Evolutionary conservation across 2,329 filamentous ascomycete species (phyloP).

Genomic region (Diaporthe ilicicola): DNA sequence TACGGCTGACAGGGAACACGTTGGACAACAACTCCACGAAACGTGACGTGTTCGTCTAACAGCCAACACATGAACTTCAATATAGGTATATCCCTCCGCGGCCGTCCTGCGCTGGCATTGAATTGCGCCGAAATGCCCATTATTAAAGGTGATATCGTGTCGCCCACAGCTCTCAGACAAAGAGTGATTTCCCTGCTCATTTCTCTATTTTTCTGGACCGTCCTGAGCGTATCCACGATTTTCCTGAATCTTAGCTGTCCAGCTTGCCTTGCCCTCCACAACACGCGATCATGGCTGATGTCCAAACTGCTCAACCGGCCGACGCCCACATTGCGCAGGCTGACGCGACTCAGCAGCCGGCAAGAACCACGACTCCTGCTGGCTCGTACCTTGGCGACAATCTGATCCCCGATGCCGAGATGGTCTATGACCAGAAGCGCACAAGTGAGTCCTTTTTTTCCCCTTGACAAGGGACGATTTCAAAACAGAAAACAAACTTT

Average conservation of each 20-base stretch:
- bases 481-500: background rate
- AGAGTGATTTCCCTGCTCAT: background rate
- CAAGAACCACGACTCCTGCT: background rate
- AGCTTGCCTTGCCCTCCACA: background rate
- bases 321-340: slow-evolving; percentile 5
- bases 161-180: background rate
- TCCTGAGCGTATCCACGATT: background rate
- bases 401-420: slow-evolving; percentile 21
- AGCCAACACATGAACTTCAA: slow-evolving; percentile 21
- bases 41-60: slow-evolving; percentile 23
- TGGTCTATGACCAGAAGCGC: slow-evolving; percentile 24
- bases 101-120: background rate
- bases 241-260: too few species aligned
- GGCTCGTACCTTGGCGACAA: slow-evolving; percentile 6
- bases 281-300: background rate
- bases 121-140: background rate
- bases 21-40: background rate
- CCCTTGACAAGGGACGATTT: fast-evolving
- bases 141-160: background rate
- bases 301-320: background rate
- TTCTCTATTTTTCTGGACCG: background rate
- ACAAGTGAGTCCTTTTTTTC: background rate
- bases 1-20: background rate
- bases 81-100: slow-evolving; percentile 2
- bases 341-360: background rate